phyloP scores from a whole-genome alignment of 2,329 filamentous ascomycete species.

The Coniella lustricola region DNA sequence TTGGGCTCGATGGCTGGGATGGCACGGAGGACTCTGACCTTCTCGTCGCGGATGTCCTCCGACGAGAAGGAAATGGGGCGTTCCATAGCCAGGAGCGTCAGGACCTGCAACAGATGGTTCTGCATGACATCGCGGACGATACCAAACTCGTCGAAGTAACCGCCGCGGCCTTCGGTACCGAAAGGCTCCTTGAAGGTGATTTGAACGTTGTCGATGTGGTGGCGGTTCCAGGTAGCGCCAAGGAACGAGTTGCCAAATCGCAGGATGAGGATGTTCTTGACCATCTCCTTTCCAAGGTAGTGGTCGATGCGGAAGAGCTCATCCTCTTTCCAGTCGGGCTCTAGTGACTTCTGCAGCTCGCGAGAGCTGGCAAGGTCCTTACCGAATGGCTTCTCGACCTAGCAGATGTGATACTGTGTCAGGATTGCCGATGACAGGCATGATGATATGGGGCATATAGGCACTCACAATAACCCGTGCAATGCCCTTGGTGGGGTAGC shows the following conservation, averaged over 20 bases:
- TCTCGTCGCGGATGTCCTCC: conserved; percentile 97
- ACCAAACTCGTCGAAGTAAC: conserved; percentile 99
- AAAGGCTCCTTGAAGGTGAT: conserved; percentile 99
- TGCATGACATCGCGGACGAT: conserved; percentile 99
- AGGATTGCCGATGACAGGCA: background rate
- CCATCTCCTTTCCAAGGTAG: conserved; percentile 99
- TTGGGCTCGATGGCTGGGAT: conserved; percentile 96
- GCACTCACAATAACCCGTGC: conserved; percentile 80
- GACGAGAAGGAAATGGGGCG: conserved; percentile 95
- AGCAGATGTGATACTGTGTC: conserved; percentile 19
- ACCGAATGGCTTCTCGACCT: conserved; percentile 99
- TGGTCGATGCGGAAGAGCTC: conserved; percentile 99
- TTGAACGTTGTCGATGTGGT: conserved; percentile 98
- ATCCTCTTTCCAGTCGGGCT: conserved; percentile 97
- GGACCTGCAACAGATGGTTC: conserved; percentile 94
- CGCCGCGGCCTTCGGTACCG: conserved; percentile 92
- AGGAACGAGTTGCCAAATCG: conserved; percentile 99
- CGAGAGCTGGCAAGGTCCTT: conserved; percentile 93
- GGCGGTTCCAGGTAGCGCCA: conserved; percentile 96
- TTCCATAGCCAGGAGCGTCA: conserved; percentile 97
- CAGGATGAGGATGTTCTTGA: conserved; percentile 98
- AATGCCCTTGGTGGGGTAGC: conserved; percentile 87
- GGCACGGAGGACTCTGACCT: conserved; percentile 88
- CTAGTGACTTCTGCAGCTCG: conserved; percentile 87
- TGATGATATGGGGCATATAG: background rate